A percentile compares a stretch with the other conserved stretches of the same genome.
phyloP scores from a whole-genome alignment of 176 grass and related monocot genomes.

The Avena atlantica region DNA sequence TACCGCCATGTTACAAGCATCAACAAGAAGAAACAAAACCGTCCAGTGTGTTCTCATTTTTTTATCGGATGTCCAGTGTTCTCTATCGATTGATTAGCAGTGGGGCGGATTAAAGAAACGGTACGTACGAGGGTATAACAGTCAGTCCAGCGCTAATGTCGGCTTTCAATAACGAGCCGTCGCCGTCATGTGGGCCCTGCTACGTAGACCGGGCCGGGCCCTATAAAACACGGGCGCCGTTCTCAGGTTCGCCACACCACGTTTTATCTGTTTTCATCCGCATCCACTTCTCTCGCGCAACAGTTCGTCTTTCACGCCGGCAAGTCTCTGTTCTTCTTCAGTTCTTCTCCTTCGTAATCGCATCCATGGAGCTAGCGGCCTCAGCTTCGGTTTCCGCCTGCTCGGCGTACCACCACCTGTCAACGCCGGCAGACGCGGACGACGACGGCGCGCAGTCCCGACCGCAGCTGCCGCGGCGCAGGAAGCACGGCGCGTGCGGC shows the following conservation, averaged over 20 bases:
- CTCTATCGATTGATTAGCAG: neutral
- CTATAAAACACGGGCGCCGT: slow-evolving; percentile 38
- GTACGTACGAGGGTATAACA: neutral
- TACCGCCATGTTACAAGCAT: neutral
- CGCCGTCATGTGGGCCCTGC: neutral
- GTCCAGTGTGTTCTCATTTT: neutral
- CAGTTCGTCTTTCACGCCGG: neutral
- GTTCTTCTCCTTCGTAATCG: neutral
- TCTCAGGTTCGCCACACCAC: neutral
- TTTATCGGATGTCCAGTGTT: neutral
- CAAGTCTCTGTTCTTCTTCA: neutral
- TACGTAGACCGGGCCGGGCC: neutral
- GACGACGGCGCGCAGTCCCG: neutral
- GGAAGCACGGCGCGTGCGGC: slow-evolving; percentile 16
- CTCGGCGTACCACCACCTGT: slow-evolving; percentile 48
- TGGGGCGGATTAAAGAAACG: neutral
- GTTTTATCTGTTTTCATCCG: neutral
- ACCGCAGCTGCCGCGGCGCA: slow-evolving; percentile 12
- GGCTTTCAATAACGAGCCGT: slow-evolving; percentile 33
- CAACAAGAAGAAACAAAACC: neutral
- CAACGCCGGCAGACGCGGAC: neutral
- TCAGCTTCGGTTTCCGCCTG: slow-evolving; percentile 48
- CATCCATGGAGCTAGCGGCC: slow-evolving; percentile 36
- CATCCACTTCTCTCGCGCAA: neutral
- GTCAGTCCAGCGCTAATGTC: slow-evolving; percentile 35